Percentiles rank a stretch among this genome's conserved stretches.
These are phyloP conservation scores for Yamadazyma laniorum DNA, from an alignment of 805 yeast species.

Conservation along the genomic window DNA sequence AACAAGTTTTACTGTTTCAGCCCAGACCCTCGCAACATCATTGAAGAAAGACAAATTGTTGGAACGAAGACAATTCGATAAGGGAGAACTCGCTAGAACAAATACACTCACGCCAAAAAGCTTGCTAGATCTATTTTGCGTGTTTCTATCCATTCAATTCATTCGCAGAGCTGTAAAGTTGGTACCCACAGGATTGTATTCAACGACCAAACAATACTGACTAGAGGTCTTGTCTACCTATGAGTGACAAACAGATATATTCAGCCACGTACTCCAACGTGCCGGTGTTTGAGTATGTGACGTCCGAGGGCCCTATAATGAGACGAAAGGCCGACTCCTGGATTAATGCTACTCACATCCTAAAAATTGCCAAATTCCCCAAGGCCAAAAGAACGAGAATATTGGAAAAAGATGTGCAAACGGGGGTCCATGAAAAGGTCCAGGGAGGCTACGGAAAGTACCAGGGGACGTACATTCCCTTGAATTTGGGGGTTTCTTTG, in stretches of 20 bases:
- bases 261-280: constrained; percentile 77
- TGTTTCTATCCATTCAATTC: no score
- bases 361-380: constrained; percentile 67
- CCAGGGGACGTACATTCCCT: constrained; percentile 50
- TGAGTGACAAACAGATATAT: constrained; percentile 44
- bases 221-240: constrained; percentile 3
- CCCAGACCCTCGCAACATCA: no score
- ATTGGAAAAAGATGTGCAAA: constrained; percentile 61
- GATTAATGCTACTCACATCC: constrained; percentile 71
- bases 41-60: no score
- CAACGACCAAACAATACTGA: no score
- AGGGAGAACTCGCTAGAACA: no score
- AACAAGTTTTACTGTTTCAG: no score
- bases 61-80: no score
- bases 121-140: no score
- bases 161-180: no score
- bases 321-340: constrained; percentile 60
- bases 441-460: constrained; percentile 75
- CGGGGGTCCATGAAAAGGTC: constrained; percentile 66
- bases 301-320: constrained; percentile 71
- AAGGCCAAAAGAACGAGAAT: constrained; percentile 61
- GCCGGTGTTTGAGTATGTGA: constrained; percentile 63
- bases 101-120: no score
- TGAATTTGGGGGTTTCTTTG: constrained; percentile 38
- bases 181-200: no score